A percentile compares a stretch with the other conserved stretches of the same genome.
Conservation (phyloP, 805 yeast species). For the Sugiyamaella floridensis region DNA sequence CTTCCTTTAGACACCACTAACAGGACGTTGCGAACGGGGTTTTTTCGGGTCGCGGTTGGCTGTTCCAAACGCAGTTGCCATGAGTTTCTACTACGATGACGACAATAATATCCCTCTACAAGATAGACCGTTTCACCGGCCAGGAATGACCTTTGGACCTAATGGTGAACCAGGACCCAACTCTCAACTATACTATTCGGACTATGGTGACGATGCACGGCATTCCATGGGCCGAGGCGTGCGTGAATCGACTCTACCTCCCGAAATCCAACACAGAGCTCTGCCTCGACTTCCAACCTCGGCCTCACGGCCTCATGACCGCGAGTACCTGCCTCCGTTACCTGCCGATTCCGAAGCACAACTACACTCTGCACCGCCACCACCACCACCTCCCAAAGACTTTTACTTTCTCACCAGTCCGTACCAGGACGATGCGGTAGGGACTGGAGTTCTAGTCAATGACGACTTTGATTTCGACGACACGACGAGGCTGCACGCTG, state of each 20-base stretch:
- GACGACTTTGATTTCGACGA: slow-evolving; percentile 1
- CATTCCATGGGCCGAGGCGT: neutral
- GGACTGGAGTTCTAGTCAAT: neutral
- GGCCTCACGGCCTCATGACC: neutral
- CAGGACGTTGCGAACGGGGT: neutral
- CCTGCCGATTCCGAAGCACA: neutral
- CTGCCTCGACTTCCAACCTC: neutral
- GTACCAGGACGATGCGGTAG: neutral
- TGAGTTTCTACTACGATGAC: slow-evolving; percentile 7
- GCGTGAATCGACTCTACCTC: neutral
- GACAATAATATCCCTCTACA: slow-evolving; percentile 1
- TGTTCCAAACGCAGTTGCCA: neutral
- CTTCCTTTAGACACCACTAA: neutral
- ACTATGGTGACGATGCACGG: neutral
- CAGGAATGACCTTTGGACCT: neutral
- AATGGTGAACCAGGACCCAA: neutral
- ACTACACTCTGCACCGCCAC: slow-evolving; percentile 5
- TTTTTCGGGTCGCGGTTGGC: neutral
- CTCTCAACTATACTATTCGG: neutral
- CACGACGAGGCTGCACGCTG: neutral
- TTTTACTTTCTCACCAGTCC: neutral
- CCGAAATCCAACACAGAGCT: neutral
- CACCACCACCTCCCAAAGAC: slow-evolving; percentile 5
- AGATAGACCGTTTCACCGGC: slow-evolving; percentile 5
- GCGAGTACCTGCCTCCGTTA: neutral